Percentiles rank a stretch among this genome's conserved stretches.
Conservation (phyloP, 306 rosid species). For the Acacia melanoxylon region DNA sequence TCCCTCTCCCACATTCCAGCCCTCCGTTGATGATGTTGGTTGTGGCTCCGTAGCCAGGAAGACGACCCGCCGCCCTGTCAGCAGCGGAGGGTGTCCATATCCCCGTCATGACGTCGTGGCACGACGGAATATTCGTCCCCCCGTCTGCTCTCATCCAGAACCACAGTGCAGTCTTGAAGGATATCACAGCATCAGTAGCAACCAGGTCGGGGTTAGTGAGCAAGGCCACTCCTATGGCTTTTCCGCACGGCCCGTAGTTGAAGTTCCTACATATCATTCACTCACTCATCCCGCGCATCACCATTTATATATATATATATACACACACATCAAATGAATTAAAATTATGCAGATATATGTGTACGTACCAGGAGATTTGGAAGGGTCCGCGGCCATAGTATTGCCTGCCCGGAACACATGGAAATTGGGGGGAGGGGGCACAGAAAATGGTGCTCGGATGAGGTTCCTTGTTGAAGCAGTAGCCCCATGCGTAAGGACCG, state of each 20-base stretch:
- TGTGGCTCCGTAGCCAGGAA: slow-evolving; percentile 51
- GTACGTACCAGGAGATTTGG: slow-evolving; percentile 45
- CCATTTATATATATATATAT: too few species aligned
- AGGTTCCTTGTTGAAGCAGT: slow-evolving; percentile 45
- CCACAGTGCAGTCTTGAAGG: slow-evolving; percentile 73
- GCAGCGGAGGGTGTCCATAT: slow-evolving; percentile 46
- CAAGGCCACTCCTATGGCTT: slow-evolving; percentile 49
- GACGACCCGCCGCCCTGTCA: slow-evolving; percentile 43
- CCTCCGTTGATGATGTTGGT: slow-evolving; percentile 62
- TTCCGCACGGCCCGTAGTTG: slow-evolving; percentile 64
- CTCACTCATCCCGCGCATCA: not conserved
- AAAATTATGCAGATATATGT: not conserved
- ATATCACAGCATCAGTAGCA: slow-evolving; percentile 43
- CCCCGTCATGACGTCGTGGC: slow-evolving; percentile 53
- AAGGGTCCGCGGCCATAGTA: slow-evolving; percentile 66
- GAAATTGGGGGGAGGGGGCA: slow-evolving; percentile 12
- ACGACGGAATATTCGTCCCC: slow-evolving; percentile 49
- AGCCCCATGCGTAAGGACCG: slow-evolving; percentile 53
- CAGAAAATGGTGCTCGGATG: slow-evolving; percentile 17
- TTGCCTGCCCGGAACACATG: slow-evolving; percentile 52
- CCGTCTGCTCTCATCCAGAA: slow-evolving; percentile 66
- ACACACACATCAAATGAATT: too few species aligned
- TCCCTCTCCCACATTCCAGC: slow-evolving; percentile 44
- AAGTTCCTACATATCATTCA: slow-evolving; percentile 39
- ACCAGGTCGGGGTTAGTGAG: slow-evolving; percentile 61